A percentile compares a stretch with the other conserved stretches of the same genome.
phyloP scores from a whole-genome alignment of 805 yeast genomes.

The Saturnispora sekii region DNA sequence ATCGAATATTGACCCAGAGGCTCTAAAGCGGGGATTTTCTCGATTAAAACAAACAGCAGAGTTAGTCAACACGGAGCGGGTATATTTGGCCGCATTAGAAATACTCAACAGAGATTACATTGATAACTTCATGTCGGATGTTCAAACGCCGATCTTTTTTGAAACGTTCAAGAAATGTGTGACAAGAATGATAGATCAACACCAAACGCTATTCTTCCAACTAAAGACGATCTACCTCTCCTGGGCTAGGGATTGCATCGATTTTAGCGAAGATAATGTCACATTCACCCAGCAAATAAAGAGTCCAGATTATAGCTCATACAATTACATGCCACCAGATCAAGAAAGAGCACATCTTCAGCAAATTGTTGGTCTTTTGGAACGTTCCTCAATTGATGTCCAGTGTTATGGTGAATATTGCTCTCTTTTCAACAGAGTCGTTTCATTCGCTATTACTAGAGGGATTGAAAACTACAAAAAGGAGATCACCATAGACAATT shows the following conservation, averaged over 20 bases:
- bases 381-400: constrained; percentile 17
- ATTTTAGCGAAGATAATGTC: background rate
- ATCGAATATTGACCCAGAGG: background rate
- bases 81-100: constrained; percentile 36
- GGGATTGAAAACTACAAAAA: constrained; percentile 19
- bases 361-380: constrained; percentile 15
- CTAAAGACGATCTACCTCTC: constrained; percentile 19
- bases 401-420: constrained; percentile 21
- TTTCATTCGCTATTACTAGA: constrained; percentile 15
- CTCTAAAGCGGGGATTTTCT: constrained; percentile 16
- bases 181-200: constrained; percentile 25
- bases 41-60: constrained; percentile 32
- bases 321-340: constrained; percentile 11
- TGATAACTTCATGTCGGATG: constrained; percentile 28
- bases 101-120: constrained; percentile 36
- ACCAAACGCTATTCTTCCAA: constrained; percentile 23
- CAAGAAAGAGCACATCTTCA: constrained; percentile 17
- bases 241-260: constrained; percentile 15
- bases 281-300: too few relatives aligned
- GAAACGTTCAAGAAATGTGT: constrained; percentile 23
- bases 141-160: constrained; percentile 29
- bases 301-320: constrained; percentile 4
- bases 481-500: constrained; percentile 15
- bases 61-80: constrained; percentile 37
- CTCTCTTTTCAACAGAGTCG: constrained; percentile 17